phyloP scores from a whole-genome alignment of 2,329 filamentous ascomycete species.

The Escovopsis weberi region DNA sequence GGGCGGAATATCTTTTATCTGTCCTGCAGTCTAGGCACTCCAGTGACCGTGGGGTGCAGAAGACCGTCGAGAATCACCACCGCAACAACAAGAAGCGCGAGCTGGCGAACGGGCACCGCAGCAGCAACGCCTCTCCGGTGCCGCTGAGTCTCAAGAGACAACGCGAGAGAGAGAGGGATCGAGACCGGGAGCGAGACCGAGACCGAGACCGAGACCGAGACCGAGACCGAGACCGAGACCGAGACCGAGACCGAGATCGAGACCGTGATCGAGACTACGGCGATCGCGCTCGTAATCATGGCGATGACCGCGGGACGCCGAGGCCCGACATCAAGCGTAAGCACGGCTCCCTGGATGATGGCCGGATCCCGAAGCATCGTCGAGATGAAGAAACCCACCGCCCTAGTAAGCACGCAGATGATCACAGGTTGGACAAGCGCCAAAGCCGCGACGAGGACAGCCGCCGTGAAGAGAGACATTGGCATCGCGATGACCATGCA shows the following conservation, averaged over 20 bases:
- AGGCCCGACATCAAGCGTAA: slow-evolving; percentile 46
- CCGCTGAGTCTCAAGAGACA: slow-evolving; percentile 33
- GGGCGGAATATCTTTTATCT: slow-evolving; percentile 90
- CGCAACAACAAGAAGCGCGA: slow-evolving; percentile 75
- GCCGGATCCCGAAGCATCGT: slow-evolving; percentile 27
- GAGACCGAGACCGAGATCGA: too few relatives aligned
- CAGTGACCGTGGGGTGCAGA: slow-evolving; percentile 59
- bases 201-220: too few relatives aligned
- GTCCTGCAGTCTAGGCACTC: slow-evolving; percentile 78
- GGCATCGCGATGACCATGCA: slow-evolving; percentile 20
- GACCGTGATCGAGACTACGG: slow-evolving; percentile 19
- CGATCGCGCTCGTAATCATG: slow-evolving; percentile 36
- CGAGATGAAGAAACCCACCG: slow-evolving; percentile 26
- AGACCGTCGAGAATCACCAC: slow-evolving; percentile 80
- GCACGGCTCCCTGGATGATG: slow-evolving; percentile 35
- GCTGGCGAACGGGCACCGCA: slow-evolving; percentile 43
- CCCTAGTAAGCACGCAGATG: slow-evolving; percentile 21
- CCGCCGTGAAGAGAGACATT: slow-evolving; percentile 19
- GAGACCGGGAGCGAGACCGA: too few relatives aligned
- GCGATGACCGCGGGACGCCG: slow-evolving; percentile 35
- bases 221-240: slow-evolving; percentile 12
- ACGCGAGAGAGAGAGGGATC: slow-evolving; percentile 32
- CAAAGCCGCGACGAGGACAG: slow-evolving; percentile 18
- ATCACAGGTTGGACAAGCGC: slow-evolving; percentile 19
- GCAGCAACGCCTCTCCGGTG: slow-evolving; percentile 57